Evolutionary conservation across 225 moss, liverwort and hornwort species (phyloP).

Genomic region (Pseudisothecium myosuroides): DNA sequence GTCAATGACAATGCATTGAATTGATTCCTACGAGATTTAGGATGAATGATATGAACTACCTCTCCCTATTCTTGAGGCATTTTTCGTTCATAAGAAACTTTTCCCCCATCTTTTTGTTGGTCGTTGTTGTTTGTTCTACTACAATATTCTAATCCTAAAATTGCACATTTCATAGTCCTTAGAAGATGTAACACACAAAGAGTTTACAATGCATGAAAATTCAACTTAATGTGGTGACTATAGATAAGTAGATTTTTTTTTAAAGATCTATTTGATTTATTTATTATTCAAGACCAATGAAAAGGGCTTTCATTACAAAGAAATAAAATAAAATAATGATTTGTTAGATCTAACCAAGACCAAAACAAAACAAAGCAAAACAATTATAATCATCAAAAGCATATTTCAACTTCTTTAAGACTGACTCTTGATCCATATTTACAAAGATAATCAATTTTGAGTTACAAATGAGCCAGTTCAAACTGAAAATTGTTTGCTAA

Average conservation of each 20-base stretch:
- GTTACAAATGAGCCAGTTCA: neutral
- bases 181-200: rapidly evolving
- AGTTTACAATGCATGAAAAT: neutral
- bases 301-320: neutral
- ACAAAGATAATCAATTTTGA: neutral
- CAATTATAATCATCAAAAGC: neutral
- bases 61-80: neutral
- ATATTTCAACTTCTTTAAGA: neutral
- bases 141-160: neutral
- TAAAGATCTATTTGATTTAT: neutral
- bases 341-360: neutral
- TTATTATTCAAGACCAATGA: neutral
- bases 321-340: neutral
- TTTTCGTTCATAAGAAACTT: neutral
- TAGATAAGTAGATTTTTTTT: neutral
- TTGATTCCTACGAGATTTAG: neutral
- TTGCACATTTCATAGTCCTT: neutral
- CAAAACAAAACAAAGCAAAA: too few relatives aligned
- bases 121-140: neutral
- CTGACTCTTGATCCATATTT: neutral
- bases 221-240: neutral
- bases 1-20: neutral
- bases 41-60: neutral
- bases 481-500: neutral
- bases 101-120: neutral